A percentile compares a stretch with the other conserved stretches of the same genome.
Conservation (phyloP, 352 stramenopile genomes). For the Phytophthora sojae region DNA sequence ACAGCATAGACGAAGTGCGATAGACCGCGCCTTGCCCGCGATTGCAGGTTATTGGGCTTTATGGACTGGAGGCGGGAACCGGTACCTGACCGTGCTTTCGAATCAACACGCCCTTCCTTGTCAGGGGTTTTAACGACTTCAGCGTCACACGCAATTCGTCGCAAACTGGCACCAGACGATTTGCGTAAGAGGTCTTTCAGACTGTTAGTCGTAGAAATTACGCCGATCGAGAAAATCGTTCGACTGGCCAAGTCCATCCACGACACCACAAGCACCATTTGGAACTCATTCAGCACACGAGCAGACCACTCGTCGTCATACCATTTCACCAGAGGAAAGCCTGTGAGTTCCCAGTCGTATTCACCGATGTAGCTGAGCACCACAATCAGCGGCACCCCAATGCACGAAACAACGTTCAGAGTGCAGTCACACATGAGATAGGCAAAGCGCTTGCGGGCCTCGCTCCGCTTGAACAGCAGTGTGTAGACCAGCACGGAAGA, state of each 20-base stretch:
- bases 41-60: background rate
- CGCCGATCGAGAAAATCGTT: slow-evolving; percentile 29
- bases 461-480: slow-evolving; percentile 15
- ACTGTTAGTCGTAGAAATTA: slow-evolving; percentile 27
- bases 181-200: slow-evolving; percentile 32
- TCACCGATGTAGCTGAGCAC: slow-evolving; percentile 24
- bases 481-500: slow-evolving; percentile 31
- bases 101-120: background rate
- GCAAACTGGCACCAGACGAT: background rate
- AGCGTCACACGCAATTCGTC: slow-evolving; percentile 20
- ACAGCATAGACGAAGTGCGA: slow-evolving; percentile 13
- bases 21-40: background rate
- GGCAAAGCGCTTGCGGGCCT: slow-evolving; percentile 22
- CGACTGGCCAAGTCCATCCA: slow-evolving; percentile 33
- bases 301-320: slow-evolving; percentile 37
- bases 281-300: slow-evolving; percentile 35
- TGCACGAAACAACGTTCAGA: slow-evolving; percentile 30
- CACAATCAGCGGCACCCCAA: slow-evolving; percentile 27
- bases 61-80: background rate
- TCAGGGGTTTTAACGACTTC: background rate
- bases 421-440: slow-evolving; percentile 28
- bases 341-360: slow-evolving; percentile 24
- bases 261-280: slow-evolving; percentile 37
- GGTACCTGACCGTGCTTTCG: background rate
- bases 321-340: slow-evolving; percentile 25